Percentiles rank a stretch among this genome's conserved stretches.
phyloP scores from a whole-genome alignment of 768 basidiomycete species.

The Suillus clintonianus region DNA sequence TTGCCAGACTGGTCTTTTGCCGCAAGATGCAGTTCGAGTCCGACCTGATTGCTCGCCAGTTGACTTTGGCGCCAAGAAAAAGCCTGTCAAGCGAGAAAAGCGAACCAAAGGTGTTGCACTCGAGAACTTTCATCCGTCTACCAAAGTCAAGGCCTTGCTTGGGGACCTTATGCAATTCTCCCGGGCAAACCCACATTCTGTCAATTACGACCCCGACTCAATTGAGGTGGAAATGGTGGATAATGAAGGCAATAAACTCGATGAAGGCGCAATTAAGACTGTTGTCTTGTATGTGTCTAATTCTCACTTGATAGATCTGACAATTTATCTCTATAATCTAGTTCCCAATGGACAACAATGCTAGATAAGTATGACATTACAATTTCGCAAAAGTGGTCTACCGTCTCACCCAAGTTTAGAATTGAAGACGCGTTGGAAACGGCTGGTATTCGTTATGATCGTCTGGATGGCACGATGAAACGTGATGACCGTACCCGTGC shows the following conservation, averaged over 20 bases:
- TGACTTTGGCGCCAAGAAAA: constrained; percentile 56
- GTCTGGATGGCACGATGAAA: constrained; percentile 97
- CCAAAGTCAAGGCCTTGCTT: constrained; percentile 85
- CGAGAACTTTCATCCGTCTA: constrained; percentile 73
- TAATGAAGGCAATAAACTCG: constrained; percentile 65
- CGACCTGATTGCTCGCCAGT: constrained; percentile 55
- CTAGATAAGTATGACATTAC: constrained; percentile 69
- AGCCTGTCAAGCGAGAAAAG: constrained; percentile 65
- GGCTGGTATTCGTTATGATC: constrained; percentile 83
- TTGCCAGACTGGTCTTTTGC: constrained; percentile 69
- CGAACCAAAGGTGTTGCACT: constrained; percentile 51
- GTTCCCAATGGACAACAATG: constrained; percentile 95
- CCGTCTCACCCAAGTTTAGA: constrained; percentile 38
- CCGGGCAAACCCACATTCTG: constrained; percentile 79
- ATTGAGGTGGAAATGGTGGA: constrained; percentile 81
- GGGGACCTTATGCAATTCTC: constrained; percentile 82
- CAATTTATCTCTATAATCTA: constrained; percentile 29
- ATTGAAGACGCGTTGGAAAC: constrained; percentile 88
- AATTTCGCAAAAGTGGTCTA: not conserved
- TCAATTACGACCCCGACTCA: constrained; percentile 78
- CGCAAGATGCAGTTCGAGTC: constrained; percentile 83
- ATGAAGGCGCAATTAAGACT: constrained; percentile 79
- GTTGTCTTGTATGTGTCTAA: constrained; percentile 83
- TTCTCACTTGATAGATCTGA: constrained; percentile 18
- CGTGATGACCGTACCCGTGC: constrained; percentile 89